These are phyloP conservation scores for Leptographium lundbergii DNA, from an alignment of 2,329 filamentous ascomycete genomes.

Conservation along the genomic window DNA sequence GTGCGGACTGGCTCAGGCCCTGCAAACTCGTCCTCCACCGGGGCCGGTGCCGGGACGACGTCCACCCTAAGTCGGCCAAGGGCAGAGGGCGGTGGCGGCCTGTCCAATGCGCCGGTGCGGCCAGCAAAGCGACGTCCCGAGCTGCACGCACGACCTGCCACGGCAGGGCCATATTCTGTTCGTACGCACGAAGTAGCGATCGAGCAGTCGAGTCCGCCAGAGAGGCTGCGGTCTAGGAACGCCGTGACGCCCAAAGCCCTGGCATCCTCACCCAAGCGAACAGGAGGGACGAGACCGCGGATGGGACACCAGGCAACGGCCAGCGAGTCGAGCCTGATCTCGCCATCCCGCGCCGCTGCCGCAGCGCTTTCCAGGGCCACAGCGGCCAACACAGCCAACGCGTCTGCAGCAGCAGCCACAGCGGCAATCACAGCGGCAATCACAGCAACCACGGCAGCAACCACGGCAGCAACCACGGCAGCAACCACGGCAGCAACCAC, in stretches of 20 bases:
- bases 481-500: neutral
- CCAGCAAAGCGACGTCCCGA: conserved; percentile 47
- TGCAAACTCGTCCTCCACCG: conserved; percentile 18
- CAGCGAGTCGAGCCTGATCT: conserved; percentile 37
- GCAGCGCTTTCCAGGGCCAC: conserved; percentile 10
- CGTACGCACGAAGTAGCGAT: conserved; percentile 34
- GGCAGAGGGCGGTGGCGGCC: conserved; percentile 34
- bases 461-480: neutral
- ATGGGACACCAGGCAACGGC: conserved; percentile 35
- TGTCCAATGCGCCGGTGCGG: conserved; percentile 52
- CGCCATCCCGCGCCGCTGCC: conserved; percentile 25
- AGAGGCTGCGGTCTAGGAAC: conserved; percentile 30
- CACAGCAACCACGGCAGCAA: neutral
- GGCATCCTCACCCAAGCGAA: conserved; percentile 39
- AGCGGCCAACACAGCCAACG: neutral
- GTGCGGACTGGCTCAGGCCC: conserved; percentile 28
- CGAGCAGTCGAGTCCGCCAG: conserved; percentile 33
- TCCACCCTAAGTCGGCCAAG: neutral
- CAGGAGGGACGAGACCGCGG: conserved; percentile 30
- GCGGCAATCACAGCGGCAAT: neutral
- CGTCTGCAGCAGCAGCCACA: neutral
- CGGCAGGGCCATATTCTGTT: conserved; percentile 53
- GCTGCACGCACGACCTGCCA: conserved; percentile 45
- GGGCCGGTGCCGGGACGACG: conserved; percentile 13
- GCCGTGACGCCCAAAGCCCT: conserved; percentile 35